Conservation (phyloP, 2,329 filamentous ascomycete genomes). For the Berkeleyomyces basicola region DNA sequence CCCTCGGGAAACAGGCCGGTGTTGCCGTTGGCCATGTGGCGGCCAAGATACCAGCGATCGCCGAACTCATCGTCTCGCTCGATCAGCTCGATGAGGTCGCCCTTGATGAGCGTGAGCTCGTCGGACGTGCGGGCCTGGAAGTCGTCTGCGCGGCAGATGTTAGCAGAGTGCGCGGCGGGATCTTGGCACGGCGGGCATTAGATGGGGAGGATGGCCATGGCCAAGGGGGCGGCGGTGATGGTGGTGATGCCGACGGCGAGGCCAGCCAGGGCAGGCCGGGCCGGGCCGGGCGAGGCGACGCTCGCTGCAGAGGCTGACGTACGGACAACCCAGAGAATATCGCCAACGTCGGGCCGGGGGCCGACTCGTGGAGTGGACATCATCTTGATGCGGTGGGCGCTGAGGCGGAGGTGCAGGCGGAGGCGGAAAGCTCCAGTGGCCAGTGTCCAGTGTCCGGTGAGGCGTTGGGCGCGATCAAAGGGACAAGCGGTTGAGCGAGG, state of each 20-base stretch:
- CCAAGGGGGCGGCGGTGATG: slow-evolving; percentile 8
- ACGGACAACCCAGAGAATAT: slow-evolving; percentile 57
- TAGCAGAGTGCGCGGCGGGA: background rate
- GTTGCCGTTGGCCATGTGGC: slow-evolving; percentile 54
- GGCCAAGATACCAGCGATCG: slow-evolving; percentile 71
- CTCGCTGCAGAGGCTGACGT: slow-evolving; percentile 23
- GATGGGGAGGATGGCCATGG: background rate
- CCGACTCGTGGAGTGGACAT: slow-evolving; percentile 26
- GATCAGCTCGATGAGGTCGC: slow-evolving; percentile 66
- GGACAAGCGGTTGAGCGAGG: background rate
- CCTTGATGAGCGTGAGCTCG: slow-evolving; percentile 76
- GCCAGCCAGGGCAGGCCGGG: background rate
- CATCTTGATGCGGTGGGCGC: slow-evolving; percentile 13
- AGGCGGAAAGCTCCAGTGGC: slow-evolving; percentile 15
- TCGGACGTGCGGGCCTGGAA: slow-evolving; percentile 84
- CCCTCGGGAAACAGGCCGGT: slow-evolving; percentile 74
- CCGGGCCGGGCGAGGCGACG: slow-evolving; percentile 1
- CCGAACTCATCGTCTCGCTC: slow-evolving; percentile 80
- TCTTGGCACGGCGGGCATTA: background rate
- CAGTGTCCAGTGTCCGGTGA: slow-evolving; percentile 12
- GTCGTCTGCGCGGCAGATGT: slow-evolving; percentile 45
- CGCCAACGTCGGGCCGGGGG: slow-evolving; percentile 40
- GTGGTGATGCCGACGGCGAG: background rate
- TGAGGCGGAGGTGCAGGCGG: background rate
- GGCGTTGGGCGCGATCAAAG: slow-evolving; percentile 15